Conservation (phyloP, 306 rosid genomes). For the Vigna unguiculata region DNA sequence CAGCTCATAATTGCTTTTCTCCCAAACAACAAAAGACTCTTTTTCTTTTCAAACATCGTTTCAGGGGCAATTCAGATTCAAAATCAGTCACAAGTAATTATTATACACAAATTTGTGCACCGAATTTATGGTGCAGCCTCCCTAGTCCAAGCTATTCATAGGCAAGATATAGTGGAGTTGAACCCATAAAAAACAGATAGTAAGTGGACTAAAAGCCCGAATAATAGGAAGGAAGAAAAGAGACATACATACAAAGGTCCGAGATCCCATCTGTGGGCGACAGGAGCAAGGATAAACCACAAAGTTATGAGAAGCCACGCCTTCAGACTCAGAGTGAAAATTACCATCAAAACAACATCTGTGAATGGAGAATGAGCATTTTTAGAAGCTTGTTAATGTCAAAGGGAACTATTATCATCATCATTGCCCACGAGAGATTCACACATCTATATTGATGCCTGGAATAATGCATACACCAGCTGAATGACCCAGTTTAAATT, state of each 20-base stretch:
- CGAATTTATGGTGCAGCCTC: constrained; percentile 27
- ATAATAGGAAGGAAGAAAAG: constrained; percentile 4
- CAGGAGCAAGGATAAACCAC: constrained; percentile 93
- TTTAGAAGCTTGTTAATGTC: constrained; percentile 47
- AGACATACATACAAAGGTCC: constrained; percentile 91
- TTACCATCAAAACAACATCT: constrained; percentile 90
- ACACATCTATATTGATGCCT: constrained; percentile 27
- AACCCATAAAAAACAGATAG: neutral
- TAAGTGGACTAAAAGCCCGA: neutral
- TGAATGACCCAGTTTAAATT: constrained; percentile 16
- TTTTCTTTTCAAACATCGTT: neutral
- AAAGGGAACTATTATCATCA: constrained; percentile 23
- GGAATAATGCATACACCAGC: constrained; percentile 1
- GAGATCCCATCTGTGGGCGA: constrained; percentile 84
- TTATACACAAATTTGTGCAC: neutral
- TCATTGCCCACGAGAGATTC: constrained; percentile 8
- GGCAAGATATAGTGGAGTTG: constrained; percentile 2
- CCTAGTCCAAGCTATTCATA: constrained; percentile 19
- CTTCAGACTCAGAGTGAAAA: constrained; percentile 87
- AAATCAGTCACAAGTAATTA: constrained; percentile 30
- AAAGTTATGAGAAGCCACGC: constrained; percentile 71
- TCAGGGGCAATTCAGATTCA: neutral
- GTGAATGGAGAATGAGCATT: constrained; percentile 48
- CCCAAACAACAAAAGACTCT: neutral
- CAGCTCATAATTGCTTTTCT: neutral